Base-by-base conservation (phyloP, 2,329 filamentous ascomycete genomes). In the Aspergillus proliferans region DNA sequence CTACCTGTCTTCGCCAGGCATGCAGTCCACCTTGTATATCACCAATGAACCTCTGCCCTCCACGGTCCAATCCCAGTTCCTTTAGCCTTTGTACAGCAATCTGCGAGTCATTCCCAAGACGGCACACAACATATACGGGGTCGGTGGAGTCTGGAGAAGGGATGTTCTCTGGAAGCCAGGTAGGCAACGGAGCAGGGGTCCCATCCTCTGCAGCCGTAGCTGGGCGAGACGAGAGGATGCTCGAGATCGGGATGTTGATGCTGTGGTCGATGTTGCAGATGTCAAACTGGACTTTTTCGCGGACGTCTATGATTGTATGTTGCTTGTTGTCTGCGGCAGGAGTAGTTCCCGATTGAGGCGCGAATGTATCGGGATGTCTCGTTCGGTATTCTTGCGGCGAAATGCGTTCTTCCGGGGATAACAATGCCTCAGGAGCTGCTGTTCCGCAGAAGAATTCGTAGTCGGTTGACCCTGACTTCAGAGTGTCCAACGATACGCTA, bases 391-490 rank as follows among this genome's bases (percentile, higher is more conserved):
- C 77, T 0, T 69, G 59, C 0, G 83, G 83, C 0, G 82, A 80
- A 30, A 95, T 77, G 7, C 90, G 80, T 57, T 93, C 86, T 0
- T 83, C 76, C 0, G 81, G 70, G 5, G 60, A 63, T 1, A 95
- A 75, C 3, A 86, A 53, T 8, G 74, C 70, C 15, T 85, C 72
- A 0, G 82, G 78, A 45, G 64, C 63, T 1, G 71, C 66, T 1
- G 82, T 76, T 4, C 91, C 90, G 63, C 92, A 97, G 63, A 97
- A 96, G 46, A 85, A 82, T 0, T 87, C 78, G 64, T 97, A 97
- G 63, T 96, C 88, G 43, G 91, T 73, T 4, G 81, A 84, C 0
- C 86, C 85, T 0, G 76, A 78, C 18, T 68, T 72, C 46, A 95
- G 70, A 6, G 77, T 79, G 9, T 84, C 75, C 6, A 81, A 64